Base-by-base conservation (phyloP, 2,329 filamentous ascomycete genomes). In the Atkinsonella texensis region DNA sequence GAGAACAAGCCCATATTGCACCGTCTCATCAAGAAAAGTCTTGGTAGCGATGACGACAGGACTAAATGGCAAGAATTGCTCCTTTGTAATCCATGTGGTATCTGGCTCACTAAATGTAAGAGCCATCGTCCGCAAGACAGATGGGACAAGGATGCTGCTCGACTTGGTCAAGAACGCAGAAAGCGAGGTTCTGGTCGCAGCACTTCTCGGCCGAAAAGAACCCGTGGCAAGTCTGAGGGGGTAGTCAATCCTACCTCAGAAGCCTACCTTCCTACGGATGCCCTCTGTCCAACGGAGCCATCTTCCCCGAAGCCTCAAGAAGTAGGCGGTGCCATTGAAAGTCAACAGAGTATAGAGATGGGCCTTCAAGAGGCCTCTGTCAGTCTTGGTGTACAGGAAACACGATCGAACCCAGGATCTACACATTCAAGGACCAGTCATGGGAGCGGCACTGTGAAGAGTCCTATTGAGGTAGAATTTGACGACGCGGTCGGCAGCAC, bases 31-130 rank as follows among this genome's bases (percentile, higher is more conserved):
- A 91, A 90, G 71, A 94, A 93, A 66, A 78, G 77, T 11, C 66
- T 90, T 7, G 77, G 69, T 1, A 62, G 73, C 1, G 70, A 74
- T 3, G 81, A 85, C 47, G 82, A 87, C 63, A 84, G 83, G 64
- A 75, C 77, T 41, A 62, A 68, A 4, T 96, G 86, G 74, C 78
- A 77, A 44, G 80, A 87, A 59, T 77, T 87, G 52, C 76, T 87
- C 31, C 77, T 97, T 39, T 98, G 93, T 74, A 98, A 98, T 65
- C 89, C 91, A 53, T 98, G 93, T 65, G 93, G 93, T 17, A 82
- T 98, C 42, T 98, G 89, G 89, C 83, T 98, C 59, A 83, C 84
- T 54, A 97, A 96, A 63, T 89, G 85, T 67, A 89, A 87, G 62
- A 77, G 73, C 23, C 93, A 95, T 73, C 83, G 93, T 9, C 93